Conservation (phyloP, 208 protist species). For the Wallacemonas sp. region DNA sequence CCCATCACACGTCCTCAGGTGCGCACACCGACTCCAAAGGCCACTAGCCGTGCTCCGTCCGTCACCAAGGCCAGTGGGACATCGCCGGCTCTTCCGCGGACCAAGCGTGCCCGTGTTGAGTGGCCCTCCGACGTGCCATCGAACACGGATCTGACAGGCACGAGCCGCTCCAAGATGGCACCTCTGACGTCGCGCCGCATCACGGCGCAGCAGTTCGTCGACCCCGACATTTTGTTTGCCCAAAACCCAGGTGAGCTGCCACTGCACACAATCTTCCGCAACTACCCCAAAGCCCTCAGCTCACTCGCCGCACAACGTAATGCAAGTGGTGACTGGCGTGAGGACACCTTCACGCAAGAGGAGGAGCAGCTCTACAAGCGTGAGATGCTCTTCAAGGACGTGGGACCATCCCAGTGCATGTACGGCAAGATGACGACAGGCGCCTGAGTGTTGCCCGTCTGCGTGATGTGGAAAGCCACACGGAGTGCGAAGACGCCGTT, state of each 20-base stretch:
- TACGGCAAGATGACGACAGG: conserved; percentile 27
- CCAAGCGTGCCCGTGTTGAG: conserved; percentile 43
- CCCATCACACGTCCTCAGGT: conserved; percentile 23
- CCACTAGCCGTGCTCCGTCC: conserved; percentile 24
- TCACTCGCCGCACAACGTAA: conserved; percentile 62
- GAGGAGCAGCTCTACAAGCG: conserved; percentile 85
- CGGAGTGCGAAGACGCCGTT: too few species aligned
- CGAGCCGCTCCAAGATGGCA: conserved; percentile 81
- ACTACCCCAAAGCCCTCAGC: conserved; percentile 72
- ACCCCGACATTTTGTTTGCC: conserved; percentile 83
- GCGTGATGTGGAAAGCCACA: too few species aligned
- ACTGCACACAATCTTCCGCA: conserved; percentile 70
- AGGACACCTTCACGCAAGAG: conserved; percentile 77
- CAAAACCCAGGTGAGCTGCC: conserved; percentile 82
- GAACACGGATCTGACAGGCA: conserved; percentile 75
- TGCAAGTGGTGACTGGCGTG: conserved; percentile 81
- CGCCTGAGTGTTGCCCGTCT: conserved; percentile 22
- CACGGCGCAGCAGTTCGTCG: conserved; percentile 72
- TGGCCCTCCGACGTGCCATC: conserved; percentile 80
- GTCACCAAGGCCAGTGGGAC: conserved; percentile 12
- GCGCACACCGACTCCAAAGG: conserved; percentile 36
- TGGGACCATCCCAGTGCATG: conserved; percentile 74
- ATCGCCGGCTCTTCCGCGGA: conserved; percentile 25
- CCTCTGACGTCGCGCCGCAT: conserved; percentile 71
- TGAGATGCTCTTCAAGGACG: conserved; percentile 58